phyloP scores from a whole-genome alignment of 2,329 filamentous ascomycete species.

The Basipetospora sp. region DNA sequence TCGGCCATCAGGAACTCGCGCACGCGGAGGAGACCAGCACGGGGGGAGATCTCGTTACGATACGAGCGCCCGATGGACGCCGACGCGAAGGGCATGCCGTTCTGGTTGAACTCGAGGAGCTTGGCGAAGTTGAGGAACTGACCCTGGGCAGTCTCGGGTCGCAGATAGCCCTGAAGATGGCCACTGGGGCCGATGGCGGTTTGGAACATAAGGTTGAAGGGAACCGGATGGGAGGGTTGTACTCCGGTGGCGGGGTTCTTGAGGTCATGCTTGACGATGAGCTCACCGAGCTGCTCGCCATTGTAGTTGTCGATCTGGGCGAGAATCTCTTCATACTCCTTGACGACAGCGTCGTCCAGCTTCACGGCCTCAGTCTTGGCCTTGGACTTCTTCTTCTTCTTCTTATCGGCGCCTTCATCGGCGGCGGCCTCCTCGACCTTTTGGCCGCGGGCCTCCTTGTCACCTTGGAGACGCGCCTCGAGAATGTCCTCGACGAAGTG shows the following conservation, averaged over 20 bases:
- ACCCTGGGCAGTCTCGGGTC: slow-evolving; percentile 92
- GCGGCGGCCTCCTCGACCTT: slow-evolving; percentile 65
- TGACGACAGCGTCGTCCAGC: slow-evolving; percentile 69
- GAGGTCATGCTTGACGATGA: slow-evolving; percentile 83
- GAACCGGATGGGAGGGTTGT: slow-evolving; percentile 63
- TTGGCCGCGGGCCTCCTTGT: slow-evolving; percentile 82
- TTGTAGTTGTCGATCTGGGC: slow-evolving; percentile 93
- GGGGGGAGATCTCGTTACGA: slow-evolving; percentile 92
- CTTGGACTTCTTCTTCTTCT: slow-evolving; percentile 79
- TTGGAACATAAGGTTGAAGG: slow-evolving; percentile 99
- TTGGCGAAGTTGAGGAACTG: slow-evolving; percentile 97
- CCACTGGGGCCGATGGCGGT: slow-evolving; percentile 86
- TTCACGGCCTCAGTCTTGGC: slow-evolving; percentile 66
- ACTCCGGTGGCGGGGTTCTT: slow-evolving; percentile 70
- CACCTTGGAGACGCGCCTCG: slow-evolving; percentile 70
- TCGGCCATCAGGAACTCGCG: slow-evolving; percentile 98
- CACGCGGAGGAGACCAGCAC: slow-evolving; percentile 79
- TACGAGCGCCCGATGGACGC: slow-evolving; percentile 96
- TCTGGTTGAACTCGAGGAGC: slow-evolving; percentile 89
- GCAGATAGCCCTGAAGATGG: slow-evolving; percentile 70
- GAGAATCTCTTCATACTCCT: slow-evolving; percentile 82
- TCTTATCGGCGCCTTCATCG: slow-evolving; percentile 36
- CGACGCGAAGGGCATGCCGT: slow-evolving; percentile 90
- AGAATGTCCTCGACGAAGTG: slow-evolving; percentile 93
- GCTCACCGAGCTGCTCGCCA: slow-evolving; percentile 67